These are phyloP conservation scores for Cyberlindnera subsufficiens DNA, from an alignment of 805 yeast genomes.

Conservation along the genomic window DNA sequence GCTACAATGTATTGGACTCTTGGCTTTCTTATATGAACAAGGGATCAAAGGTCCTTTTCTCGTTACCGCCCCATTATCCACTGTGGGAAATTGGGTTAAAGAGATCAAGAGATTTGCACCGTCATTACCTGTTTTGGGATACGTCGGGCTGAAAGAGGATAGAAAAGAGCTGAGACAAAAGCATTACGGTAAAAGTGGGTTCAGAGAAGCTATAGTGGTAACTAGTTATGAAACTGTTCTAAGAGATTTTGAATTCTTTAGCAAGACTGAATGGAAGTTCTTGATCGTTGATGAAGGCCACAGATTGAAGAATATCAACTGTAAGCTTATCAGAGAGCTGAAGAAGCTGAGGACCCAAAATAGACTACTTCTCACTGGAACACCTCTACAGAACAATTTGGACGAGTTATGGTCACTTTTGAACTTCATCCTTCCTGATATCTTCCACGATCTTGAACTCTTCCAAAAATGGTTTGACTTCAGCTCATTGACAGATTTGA, in stretches of 20 bases:
- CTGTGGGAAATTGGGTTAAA: conserved; percentile 76
- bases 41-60: conserved; percentile 75
- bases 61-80: conserved; percentile 77
- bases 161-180: conserved; percentile 40
- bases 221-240: conserved; percentile 82
- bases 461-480: conserved; percentile 96
- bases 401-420: conserved; percentile 88
- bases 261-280: conserved; percentile 64
- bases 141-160: conserved; percentile 57
- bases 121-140: conserved; percentile 49
- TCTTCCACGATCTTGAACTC: conserved; percentile 81
- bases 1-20: conserved; percentile 74
- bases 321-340: conserved; percentile 65
- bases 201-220: conserved; percentile 47
- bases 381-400: conserved; percentile 89
- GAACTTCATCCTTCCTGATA: conserved; percentile 88
- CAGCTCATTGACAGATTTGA: conserved; percentile 43
- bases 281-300: conserved; percentile 96
- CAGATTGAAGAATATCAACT: conserved; percentile 78
- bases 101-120: conserved; percentile 79
- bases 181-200: conserved; percentile 13
- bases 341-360: conserved; percentile 64
- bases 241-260: conserved; percentile 54
- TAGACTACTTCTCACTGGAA: conserved; percentile 84
- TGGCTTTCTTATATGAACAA: conserved; percentile 72